phyloP scores from a whole-genome alignment of 2,329 filamentous ascomycete species.

The Cladophialophora exuberans region DNA sequence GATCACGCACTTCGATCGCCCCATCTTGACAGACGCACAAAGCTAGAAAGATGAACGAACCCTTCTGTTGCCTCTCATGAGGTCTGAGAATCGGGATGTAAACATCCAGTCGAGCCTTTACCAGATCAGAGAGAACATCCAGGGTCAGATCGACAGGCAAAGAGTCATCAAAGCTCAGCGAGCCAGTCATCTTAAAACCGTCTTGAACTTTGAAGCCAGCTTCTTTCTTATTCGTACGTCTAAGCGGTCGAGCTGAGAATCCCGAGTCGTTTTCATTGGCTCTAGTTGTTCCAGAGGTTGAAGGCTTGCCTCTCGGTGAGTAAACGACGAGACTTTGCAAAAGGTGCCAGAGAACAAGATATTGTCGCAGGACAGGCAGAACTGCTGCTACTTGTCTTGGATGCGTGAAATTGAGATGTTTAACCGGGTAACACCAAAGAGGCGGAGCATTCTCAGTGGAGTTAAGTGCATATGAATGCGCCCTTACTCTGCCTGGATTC shows the following conservation, averaged over 20 bases:
- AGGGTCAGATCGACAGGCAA: constrained; percentile 30
- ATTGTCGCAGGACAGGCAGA: constrained; percentile 50
- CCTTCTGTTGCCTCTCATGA: constrained; percentile 1
- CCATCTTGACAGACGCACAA: constrained; percentile 48
- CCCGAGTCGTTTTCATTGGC: constrained; percentile 33
- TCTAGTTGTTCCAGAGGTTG: constrained; percentile 22
- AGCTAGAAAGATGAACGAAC: constrained; percentile 22
- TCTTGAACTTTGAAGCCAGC: constrained; percentile 58
- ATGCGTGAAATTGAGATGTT: constrained; percentile 49
- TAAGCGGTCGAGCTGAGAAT: constrained; percentile 4
- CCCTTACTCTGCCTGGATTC: constrained; percentile 37
- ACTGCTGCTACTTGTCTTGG: constrained; percentile 49
- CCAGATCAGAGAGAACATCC: constrained; percentile 27
- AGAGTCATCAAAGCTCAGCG: background rate
- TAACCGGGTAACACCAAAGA: constrained; percentile 36
- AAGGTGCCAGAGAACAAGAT: constrained; percentile 46
- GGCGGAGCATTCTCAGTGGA: constrained; percentile 40
- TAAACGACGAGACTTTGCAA: constrained; percentile 41
- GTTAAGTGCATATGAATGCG: constrained; percentile 49
- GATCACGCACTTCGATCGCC: constrained; percentile 43
- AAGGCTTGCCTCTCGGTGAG: constrained; percentile 23
- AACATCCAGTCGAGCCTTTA: constrained; percentile 27
- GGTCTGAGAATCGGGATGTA: constrained; percentile 20
- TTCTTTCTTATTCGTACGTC: constrained; percentile 47
- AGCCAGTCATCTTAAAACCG: constrained; percentile 45